A percentile compares a stretch with the other conserved stretches of the same genome.
phyloP scores from a whole-genome alignment of 2,329 filamentous ascomycete genomes.

The Sporothrix curviconia region DNA sequence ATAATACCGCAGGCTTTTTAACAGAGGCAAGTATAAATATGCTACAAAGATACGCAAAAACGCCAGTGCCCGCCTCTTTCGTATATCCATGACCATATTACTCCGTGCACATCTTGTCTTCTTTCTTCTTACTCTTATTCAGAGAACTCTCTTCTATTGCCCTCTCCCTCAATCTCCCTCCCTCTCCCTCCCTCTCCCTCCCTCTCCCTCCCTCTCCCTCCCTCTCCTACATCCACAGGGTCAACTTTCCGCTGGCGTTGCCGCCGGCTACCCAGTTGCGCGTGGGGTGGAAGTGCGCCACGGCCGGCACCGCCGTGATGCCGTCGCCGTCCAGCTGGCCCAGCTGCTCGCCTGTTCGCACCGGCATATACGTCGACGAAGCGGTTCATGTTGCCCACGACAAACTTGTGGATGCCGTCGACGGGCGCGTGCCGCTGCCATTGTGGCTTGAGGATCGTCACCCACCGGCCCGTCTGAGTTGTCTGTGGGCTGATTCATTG shows the following conservation, averaged over 20 bases:
- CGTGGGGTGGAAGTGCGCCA: conserved; percentile 81
- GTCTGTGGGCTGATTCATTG: conserved; percentile 73
- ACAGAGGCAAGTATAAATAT: no score
- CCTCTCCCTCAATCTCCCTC: no score
- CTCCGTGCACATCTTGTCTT: no score
- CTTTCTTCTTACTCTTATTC: no score
- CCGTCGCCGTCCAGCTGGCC: conserved; percentile 82
- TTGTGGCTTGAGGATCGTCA: conserved; percentile 73
- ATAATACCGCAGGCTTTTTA: no score
- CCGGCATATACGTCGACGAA: conserved; percentile 92
- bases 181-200: no score
- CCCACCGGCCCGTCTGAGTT: conserved; percentile 95
- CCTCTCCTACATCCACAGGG: conserved; percentile 70
- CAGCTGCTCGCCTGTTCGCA: conserved; percentile 56
- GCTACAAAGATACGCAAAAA: no score
- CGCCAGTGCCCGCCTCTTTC: no score
- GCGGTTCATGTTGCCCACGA: conserved; percentile 94
- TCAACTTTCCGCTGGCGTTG: conserved; percentile 86
- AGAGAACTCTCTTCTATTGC: no score
- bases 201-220: no score
- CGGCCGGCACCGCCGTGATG: conserved; percentile 90
- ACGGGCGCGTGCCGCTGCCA: conserved; percentile 77
- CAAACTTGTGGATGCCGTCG: conserved; percentile 79
- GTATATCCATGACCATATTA: no score
- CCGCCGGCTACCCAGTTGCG: conserved; percentile 89